These are phyloP conservation scores for Aspergillus viridinutans DNA, from an alignment of 2,329 filamentous ascomycete species.

Conservation along the genomic window DNA sequence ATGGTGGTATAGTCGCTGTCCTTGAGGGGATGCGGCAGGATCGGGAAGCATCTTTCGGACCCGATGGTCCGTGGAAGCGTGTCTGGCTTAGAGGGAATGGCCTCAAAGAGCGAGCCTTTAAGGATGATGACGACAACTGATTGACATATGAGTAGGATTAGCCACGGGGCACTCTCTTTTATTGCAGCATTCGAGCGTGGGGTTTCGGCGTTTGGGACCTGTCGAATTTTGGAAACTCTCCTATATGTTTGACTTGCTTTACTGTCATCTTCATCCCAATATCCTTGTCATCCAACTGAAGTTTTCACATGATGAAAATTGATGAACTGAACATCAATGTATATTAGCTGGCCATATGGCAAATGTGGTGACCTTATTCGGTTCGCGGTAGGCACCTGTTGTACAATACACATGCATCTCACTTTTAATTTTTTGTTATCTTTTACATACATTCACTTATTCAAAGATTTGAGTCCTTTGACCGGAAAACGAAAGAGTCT, in stretches of 20 bases:
- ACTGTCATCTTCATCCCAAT: slow-evolving; percentile 4
- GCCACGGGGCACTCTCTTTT: not conserved
- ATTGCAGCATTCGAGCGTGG: slow-evolving; percentile 22
- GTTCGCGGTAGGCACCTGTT: slow-evolving; percentile 3
- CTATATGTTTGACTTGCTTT: slow-evolving; percentile 9
- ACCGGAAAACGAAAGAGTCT: not conserved
- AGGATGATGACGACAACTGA: slow-evolving; percentile 29
- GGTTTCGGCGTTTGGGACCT: slow-evolving; percentile 20
- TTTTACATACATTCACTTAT: not conserved
- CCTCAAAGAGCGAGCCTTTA: slow-evolving; percentile 18
- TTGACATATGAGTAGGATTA: not conserved
- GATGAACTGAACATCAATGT: slow-evolving; percentile 13
- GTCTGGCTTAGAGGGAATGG: slow-evolving; percentile 37
- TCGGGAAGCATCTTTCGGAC: slow-evolving; percentile 41
- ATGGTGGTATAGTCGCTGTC: slow-evolving; percentile 64
- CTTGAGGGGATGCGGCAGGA: slow-evolving; percentile 66
- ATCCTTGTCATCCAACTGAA: slow-evolving; percentile 16
- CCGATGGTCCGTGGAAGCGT: slow-evolving; percentile 40
- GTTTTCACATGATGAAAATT: slow-evolving; percentile 9
- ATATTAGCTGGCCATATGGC: slow-evolving; percentile 13
- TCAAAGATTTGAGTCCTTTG: not conserved
- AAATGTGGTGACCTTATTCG: slow-evolving; percentile 2
- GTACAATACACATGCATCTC: slow-evolving; percentile 15
- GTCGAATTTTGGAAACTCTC: slow-evolving; percentile 20
- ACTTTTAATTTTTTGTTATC: not conserved